Base-by-base conservation (phyloP, 2,329 filamentous ascomycete genomes). In the Botrytis galanthina region DNA sequence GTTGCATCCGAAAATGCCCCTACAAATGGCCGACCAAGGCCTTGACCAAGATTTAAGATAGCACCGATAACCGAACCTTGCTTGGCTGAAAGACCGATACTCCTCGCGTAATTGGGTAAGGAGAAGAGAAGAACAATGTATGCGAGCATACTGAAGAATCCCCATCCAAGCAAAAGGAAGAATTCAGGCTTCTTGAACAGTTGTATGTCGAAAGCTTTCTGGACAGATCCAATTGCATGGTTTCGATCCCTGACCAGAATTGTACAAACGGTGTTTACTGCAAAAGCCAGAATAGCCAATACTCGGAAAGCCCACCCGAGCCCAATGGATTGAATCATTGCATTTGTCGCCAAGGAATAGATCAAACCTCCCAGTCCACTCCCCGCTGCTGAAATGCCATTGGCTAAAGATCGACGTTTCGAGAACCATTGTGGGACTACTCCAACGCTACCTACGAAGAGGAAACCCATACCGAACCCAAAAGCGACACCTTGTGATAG, bases 71-170 rank as follows among this genome's bases (percentile, higher is more conserved):
- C 84, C 0, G 90, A 90, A 10, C 91, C 92, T 78, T 95, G 89
- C 8, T 87, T 85, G 2, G 91, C 84, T 1, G 86, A 85, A 44
- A 94, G 86, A 1, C 92, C 92, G 61, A 94, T 87, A 7, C 86
- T 86, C 73, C 87, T 86, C 54, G 91, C 91, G 79, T 94, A 95
- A 80, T 91, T 92, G 22, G 92, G 90, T 63, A 95, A 83, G 18
- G 89, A 92, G 82, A 94, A 95, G 62, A 94, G 86, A n/a, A 94
- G 85, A 7, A 93, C 91, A 39, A 93, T 86, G 78, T 95, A 95
- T 8, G 87, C 92, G 22, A 95, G 83, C 83, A 95, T 89, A 74
- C 87, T 90, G 75, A 95, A 90, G 81, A 90, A 89, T 12, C 91
- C 90, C 84, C 90, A 96, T 3, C 82, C 85, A 54, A 93, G 81